These are phyloP conservation scores for Candida piceae DNA, from an alignment of 805 yeast species.

Conservation along the genomic window DNA sequence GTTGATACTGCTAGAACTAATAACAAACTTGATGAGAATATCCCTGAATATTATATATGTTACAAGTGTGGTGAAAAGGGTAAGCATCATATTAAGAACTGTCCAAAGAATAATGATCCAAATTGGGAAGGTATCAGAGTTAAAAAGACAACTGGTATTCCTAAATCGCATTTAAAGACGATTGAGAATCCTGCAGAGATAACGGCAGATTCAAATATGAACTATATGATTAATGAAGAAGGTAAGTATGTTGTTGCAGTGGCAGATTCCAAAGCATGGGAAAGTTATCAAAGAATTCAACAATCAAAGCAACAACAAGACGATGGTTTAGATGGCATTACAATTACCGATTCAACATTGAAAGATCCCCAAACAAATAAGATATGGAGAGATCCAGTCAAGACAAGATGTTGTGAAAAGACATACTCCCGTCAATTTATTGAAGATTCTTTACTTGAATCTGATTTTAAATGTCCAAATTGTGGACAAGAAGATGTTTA, in stretches of 20 bases:
- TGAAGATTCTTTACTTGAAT: conserved; percentile 64
- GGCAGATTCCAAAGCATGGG: conserved; percentile 92
- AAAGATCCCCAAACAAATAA: conserved; percentile 64
- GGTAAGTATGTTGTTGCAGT: conserved; percentile 96
- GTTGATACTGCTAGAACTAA: conserved; percentile 33
- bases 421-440: conserved; percentile 56
- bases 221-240: conserved; percentile 83
- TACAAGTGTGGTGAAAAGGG: conserved; percentile 94
- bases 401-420: conserved; percentile 66
- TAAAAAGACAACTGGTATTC: conserved; percentile 95
- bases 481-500: conserved; percentile 72
- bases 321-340: conserved; percentile 21
- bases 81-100: conserved; percentile 89
- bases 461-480: conserved; percentile 87
- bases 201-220: conserved; percentile 43
- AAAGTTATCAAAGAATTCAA: conserved; percentile 69
- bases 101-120: conserved; percentile 93
- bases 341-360: conserved; percentile 55
- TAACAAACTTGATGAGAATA: conserved; percentile 58
- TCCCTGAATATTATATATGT: conserved; percentile 95
- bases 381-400: conserved; percentile 65
- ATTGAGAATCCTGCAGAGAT: conserved; percentile 71
- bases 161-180: conserved; percentile 83
- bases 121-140: conserved; percentile 89
- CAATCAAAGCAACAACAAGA: conserved; percentile 27